Base-by-base conservation (phyloP, 192 early-diverging fungal genomes). In the Linnemannia exigua region DNA sequence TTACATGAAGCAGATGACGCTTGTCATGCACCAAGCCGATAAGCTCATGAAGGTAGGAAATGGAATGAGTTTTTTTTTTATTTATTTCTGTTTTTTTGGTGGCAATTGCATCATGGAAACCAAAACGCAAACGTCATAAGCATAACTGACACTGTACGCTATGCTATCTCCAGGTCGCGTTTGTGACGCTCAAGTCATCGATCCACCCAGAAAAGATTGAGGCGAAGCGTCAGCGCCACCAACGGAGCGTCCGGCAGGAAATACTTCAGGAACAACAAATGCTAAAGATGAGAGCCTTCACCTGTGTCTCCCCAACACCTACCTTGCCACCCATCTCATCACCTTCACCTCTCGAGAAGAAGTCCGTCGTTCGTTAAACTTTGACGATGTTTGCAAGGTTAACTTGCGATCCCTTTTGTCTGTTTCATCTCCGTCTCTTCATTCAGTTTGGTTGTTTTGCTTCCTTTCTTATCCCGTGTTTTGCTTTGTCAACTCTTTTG, bases 1-100 rank as follows among this genome's bases (percentile, higher is more conserved):
- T 66, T 77, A 82, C 75, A 89, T 92, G 83, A 90, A 92, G 76
- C 82, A 88, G 54, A 89, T 88, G 81, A 83, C 84, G 17, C 63
- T 71, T 15, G 36, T 73, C 37, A 88, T 90, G 79, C 73, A 78
- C 33, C 84, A 87, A 44, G 83, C 88, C 11, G 87, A 87, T 63
- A 87, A 82, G 47, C 79, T 89, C 36, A 88, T 88, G 74, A 91
- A 91, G 77, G 89, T 70, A 35, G 63, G 28, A 71, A 52, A 87
- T 73, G 76, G 44, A 82, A 79, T 52, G 76, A 79, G 15, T 67
- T 52, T 48, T 72, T 25, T 63, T 22, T 31, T n/a, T n/a, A n/a
- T n/a, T n/a, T n/a, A n/a, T 14, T 17, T 17, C 52, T 20, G 5
- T 1, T 17, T 19, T 12, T 12, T 50, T 50, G 48, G 15, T 50